A percentile compares a stretch with the other conserved stretches of the same genome.
These are phyloP conservation scores for Berberis thunbergii DNA, from an alignment of 164 flowering plant genomes.

Conservation along the genomic window DNA sequence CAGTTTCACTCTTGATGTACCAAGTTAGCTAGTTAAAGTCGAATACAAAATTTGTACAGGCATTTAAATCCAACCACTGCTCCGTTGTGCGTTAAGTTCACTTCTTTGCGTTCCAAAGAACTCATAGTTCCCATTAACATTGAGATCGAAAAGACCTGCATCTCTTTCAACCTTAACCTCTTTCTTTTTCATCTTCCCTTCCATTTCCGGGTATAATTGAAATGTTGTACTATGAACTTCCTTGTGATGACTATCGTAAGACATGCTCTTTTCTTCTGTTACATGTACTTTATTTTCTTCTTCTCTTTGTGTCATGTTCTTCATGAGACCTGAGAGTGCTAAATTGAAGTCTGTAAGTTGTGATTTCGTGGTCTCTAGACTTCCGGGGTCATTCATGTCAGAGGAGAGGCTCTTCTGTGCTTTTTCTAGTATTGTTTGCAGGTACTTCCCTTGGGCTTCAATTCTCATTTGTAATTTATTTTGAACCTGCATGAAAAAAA, in stretches of 20 bases:
- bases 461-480: constrained; percentile 78
- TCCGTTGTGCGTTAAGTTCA: constrained; percentile 12
- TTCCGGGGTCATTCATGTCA: constrained; percentile 20
- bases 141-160: constrained; percentile 38
- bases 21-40: too few relatives aligned
- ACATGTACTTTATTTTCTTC: constrained; percentile 17
- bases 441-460: constrained; percentile 86
- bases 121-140: constrained; percentile 39
- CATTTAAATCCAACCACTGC: not conserved
- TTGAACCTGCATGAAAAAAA: constrained; percentile 45
- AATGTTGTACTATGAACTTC: constrained; percentile 15
- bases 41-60: not conserved
- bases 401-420: constrained; percentile 54
- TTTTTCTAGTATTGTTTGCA: constrained; percentile 68
- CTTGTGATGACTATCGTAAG: constrained; percentile 5
- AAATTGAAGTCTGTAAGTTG: constrained; percentile 51
- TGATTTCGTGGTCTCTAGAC: constrained; percentile 34
- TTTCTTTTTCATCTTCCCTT: constrained; percentile 11
- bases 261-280: constrained; percentile 3
- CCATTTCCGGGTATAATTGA: constrained; percentile 18
- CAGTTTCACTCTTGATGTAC: too few relatives aligned
- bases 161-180: constrained; percentile 26
- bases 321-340: constrained; percentile 46
- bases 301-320: constrained; percentile 23
- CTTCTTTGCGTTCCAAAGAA: constrained; percentile 26